Evolutionary conservation across 768 basidiomycete genomes (phyloP).

Genomic region (Clavulina sp.): DNA sequence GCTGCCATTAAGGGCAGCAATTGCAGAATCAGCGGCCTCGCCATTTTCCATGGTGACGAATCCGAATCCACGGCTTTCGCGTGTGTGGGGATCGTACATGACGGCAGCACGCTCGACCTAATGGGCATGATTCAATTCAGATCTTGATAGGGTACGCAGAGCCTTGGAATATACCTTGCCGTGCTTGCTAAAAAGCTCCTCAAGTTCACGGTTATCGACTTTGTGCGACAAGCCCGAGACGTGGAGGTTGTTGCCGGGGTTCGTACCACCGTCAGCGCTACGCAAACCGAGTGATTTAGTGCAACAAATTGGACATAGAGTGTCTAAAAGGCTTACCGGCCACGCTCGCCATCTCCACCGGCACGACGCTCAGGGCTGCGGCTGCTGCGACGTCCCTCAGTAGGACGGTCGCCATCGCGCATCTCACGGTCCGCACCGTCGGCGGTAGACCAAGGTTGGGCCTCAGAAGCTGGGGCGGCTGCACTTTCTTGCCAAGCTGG

Average conservation of each 20-base stretch:
- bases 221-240: slow-evolving; percentile 40
- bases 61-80: slow-evolving; percentile 65
- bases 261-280: slow-evolving; percentile 23
- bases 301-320: neutral
- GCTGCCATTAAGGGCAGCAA: slow-evolving; percentile 65
- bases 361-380: slow-evolving; percentile 40
- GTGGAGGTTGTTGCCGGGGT: slow-evolving; percentile 51
- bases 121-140: neutral
- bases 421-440: neutral
- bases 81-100: slow-evolving; percentile 50
- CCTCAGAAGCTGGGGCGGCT: slow-evolving; percentile 26
- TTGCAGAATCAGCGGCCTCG: slow-evolving; percentile 86
- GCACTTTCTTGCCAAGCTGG: slow-evolving; percentile 2
- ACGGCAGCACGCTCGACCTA: slow-evolving; percentile 50
- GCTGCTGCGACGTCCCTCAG: slow-evolving; percentile 58
- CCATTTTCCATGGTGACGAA: slow-evolving; percentile 74
- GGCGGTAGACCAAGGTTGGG: neutral
- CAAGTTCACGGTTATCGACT: slow-evolving; percentile 72
- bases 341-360: slow-evolving; percentile 18
- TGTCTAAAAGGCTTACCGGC: neutral
- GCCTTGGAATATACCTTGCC: slow-evolving; percentile 46
- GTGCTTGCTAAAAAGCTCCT: slow-evolving; percentile 72
- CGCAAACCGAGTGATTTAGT: neutral
- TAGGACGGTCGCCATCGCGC: neutral
- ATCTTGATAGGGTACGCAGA: neutral